Evolutionary conservation across 768 basidiomycete genomes (phyloP).

Genomic region (Lentinula boryana): DNA sequence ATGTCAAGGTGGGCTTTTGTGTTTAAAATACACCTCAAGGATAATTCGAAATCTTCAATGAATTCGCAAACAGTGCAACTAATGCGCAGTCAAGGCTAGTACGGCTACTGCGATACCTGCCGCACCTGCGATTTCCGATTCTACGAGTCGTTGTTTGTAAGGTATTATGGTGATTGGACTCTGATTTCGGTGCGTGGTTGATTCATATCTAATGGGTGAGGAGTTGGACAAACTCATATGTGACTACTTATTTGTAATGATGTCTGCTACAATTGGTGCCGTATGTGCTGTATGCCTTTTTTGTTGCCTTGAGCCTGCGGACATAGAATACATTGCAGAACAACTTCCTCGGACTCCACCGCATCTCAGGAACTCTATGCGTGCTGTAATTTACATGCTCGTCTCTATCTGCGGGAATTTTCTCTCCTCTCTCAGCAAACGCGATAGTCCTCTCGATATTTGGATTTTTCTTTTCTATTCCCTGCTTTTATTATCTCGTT

Average conservation of each 20-base stretch:
- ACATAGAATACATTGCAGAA: conserved; percentile 49
- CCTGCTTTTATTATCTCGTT: conserved; percentile 90
- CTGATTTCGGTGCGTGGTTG: conserved; percentile 72
- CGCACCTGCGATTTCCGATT: conserved; percentile 81
- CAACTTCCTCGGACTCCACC: conserved; percentile 79
- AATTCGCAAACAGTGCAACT: too few species aligned
- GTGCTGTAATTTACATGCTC: not conserved
- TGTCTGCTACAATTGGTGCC: conserved; percentile 84
- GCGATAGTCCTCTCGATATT: conserved; percentile 70
- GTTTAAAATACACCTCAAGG: too few species aligned
- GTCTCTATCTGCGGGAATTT: conserved; percentile 47
- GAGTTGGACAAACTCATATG: not conserved
- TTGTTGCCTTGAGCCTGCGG: not conserved
- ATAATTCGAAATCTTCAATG: too few species aligned
- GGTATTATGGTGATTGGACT: conserved; percentile 92
- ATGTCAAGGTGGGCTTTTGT: too few species aligned
- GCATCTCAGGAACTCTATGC: conserved; percentile 80
- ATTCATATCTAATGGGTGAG: conserved; percentile 3
- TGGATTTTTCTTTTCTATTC: conserved; percentile 86
- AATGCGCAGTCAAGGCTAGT: conserved; percentile 85
- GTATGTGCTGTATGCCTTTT: conserved; percentile 29
- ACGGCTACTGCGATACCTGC: conserved; percentile 80
- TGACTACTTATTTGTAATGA: conserved; percentile 77
- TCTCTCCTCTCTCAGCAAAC: conserved; percentile 70
- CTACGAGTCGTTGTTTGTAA: conserved; percentile 73